phyloP scores from a whole-genome alignment of 202 grass and related monocot genomes.

The Elaeis oleifera region DNA sequence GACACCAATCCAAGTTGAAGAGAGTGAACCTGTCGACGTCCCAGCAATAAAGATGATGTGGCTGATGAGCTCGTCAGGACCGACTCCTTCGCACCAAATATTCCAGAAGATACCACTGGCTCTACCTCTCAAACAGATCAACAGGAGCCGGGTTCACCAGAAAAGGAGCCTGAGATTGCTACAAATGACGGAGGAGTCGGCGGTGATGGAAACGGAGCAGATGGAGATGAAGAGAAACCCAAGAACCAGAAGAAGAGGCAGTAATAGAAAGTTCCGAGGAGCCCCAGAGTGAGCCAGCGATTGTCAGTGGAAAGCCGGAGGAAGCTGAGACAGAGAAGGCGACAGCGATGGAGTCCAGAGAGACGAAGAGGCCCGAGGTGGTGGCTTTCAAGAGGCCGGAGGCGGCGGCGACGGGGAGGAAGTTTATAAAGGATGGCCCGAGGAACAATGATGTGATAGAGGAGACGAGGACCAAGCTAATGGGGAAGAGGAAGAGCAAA shows the following conservation, averaged over 20 bases:
- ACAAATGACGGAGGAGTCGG: not conserved
- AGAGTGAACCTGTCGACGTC: not conserved
- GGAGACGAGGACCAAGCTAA: conserved; percentile 66
- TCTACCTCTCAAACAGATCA: too few species aligned
- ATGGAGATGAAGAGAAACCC: conserved; percentile 24
- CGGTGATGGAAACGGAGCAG: conserved; percentile 13
- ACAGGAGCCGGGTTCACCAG: not conserved
- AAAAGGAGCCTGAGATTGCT: not conserved
- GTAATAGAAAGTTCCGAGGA: not conserved
- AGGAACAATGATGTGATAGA: conserved; percentile 69
- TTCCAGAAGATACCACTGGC: not conserved
- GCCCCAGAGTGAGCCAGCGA: not conserved
- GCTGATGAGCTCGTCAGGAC: too few species aligned
- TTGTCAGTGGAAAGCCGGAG: not conserved
- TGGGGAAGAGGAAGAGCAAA: conserved; percentile 86
- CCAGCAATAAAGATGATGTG: too few species aligned
- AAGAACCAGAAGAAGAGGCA: conserved; percentile 14
- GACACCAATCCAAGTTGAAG: not conserved
- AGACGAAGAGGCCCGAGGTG: not conserved
- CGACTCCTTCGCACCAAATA: too few species aligned
- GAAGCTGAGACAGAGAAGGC: not conserved
- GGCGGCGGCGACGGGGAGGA: conserved; percentile 40
- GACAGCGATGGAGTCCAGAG: not conserved
- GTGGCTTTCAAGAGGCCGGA: conserved; percentile 26
- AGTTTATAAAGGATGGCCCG: conserved; percentile 23